These are phyloP conservation scores for Trifolium subterraneum DNA, from an alignment of 306 rosid species.

Conservation along the genomic window DNA sequence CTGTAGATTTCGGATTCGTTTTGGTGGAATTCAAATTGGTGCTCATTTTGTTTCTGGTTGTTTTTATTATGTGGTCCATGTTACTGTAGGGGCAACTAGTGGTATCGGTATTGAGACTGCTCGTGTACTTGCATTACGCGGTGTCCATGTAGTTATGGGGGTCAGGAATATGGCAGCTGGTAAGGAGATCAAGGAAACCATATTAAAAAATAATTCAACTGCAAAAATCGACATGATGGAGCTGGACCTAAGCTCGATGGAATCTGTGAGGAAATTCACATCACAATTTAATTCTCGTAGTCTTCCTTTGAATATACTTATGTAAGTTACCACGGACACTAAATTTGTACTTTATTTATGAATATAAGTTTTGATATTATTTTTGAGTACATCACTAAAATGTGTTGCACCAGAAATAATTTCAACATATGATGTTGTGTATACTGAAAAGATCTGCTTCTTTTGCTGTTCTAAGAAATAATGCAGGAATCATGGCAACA, in stretches of 20 bases:
- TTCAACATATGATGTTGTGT: too few species aligned
- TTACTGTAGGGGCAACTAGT: slow-evolving; percentile 68
- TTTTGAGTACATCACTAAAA: neutral
- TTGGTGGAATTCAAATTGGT: too few species aligned
- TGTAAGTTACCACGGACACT: slow-evolving; percentile 55
- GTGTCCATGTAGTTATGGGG: slow-evolving; percentile 80
- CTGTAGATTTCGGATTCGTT: too few species aligned
- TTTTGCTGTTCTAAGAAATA: slow-evolving; percentile 61
- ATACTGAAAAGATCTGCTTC: too few species aligned
- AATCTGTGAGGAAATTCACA: slow-evolving; percentile 73
- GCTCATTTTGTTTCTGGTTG: too few species aligned
- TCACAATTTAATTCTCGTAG: slow-evolving; percentile 56
- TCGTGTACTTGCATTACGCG: slow-evolving; percentile 82
- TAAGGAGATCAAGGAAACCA: slow-evolving; percentile 53
- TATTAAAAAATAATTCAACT: slow-evolving; percentile 61
- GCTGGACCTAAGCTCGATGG: slow-evolving; percentile 73
- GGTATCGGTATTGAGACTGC: slow-evolving; percentile 86
- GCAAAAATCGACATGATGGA: slow-evolving; percentile 85
- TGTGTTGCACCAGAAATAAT: slow-evolving; percentile 51
- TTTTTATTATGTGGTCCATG: neutral
- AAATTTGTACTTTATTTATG: too few species aligned
- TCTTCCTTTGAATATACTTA: slow-evolving; percentile 70
- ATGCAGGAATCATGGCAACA: slow-evolving; percentile 79
- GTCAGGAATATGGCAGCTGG: slow-evolving; percentile 72
- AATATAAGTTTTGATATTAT: too few species aligned